Conservation (phyloP, 2,329 filamentous ascomycete species). For the Cladosporium sp. region DNA sequence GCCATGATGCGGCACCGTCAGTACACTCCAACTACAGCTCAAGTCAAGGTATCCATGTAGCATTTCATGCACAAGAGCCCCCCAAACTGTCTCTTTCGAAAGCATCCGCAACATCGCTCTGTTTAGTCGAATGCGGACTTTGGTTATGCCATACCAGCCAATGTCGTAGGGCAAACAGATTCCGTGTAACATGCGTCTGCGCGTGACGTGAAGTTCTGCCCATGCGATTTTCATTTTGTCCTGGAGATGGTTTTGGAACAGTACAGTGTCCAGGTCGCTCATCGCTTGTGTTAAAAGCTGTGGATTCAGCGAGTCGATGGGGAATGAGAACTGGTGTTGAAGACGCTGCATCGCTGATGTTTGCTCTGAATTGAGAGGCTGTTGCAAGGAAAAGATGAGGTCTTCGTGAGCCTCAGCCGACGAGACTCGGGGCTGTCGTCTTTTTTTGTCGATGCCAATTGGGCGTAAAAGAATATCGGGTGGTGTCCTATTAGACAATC, state of each 20-base stretch:
- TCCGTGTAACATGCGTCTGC: neutral
- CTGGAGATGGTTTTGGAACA: neutral
- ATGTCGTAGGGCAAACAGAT: neutral
- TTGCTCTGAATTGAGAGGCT: neutral
- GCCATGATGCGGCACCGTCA: neutral
- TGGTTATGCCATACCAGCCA: neutral
- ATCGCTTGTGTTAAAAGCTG: neutral
- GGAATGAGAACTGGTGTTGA: neutral
- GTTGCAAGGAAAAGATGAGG: neutral
- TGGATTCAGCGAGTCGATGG: neutral
- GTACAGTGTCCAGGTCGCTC: neutral
- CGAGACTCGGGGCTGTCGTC: too few species aligned
- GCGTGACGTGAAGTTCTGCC: neutral
- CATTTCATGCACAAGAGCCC: constrained; percentile 20
- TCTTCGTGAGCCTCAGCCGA: neutral
- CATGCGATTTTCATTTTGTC: neutral
- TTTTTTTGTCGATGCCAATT: too few species aligned
- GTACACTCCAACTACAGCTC: neutral
- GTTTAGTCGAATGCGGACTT: neutral
- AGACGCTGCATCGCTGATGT: neutral
- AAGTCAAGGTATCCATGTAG: constrained; percentile 18
- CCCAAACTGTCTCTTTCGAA: neutral
- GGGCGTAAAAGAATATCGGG: too few species aligned
- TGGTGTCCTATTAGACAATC: too few species aligned
- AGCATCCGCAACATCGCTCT: neutral